Base-by-base conservation (phyloP, 1,284 basidiomycete species). In the Flammula alnicola region DNA sequence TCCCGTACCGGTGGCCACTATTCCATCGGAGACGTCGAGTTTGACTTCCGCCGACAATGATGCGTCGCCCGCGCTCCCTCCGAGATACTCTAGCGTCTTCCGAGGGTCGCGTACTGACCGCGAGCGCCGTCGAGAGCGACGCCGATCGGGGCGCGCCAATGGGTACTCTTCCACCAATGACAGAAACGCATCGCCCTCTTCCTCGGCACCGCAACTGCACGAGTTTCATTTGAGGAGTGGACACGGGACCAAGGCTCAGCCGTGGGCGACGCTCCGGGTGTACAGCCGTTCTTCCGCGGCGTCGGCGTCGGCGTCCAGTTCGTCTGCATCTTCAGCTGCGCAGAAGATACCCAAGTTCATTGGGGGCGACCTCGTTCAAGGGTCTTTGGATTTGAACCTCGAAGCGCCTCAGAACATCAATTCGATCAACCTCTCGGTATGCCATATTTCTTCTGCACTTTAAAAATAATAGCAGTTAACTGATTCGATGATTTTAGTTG, bases 231-330 rank as follows among this genome's bases (percentile, higher is more conserved):
- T 59, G 41, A 46, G 35, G 22, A 52, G 37, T 33, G 53, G 55
- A 22, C 49, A 38, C 19, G 54, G 56, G 7, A n/a, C 47, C 11
- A 64, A 63, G 47, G 52, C 54, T 38, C 60, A 59, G 16, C 54
- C 66, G 27, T 72, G 70, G 69, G 66, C 68, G 16, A 67, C 66
- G 3, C 56, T 72, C 37, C 67, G 62, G 50, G 48, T 72, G 7
- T 57, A 53, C 44, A 69, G 69, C 44, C 62, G 60, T 5, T 20
- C 57, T 4, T 51, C 49, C 25, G 38, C 51, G 2, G 30, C 31
- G 10, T 44, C 47, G 11, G 11, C 42, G 23, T 27, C 42, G 2
- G 31, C 43, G 4, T 27, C 49, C 9, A 36, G 41, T 6, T 23
- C 47, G 23, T 58, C 60, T 3, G 51, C 52, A 16, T 58, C 62